A percentile compares a stretch with the other conserved stretches of the same genome.
Evolutionary conservation across 23 red algal genomes (phyloP).

Genomic region (Gracilaria vermiculophylla): DNA sequence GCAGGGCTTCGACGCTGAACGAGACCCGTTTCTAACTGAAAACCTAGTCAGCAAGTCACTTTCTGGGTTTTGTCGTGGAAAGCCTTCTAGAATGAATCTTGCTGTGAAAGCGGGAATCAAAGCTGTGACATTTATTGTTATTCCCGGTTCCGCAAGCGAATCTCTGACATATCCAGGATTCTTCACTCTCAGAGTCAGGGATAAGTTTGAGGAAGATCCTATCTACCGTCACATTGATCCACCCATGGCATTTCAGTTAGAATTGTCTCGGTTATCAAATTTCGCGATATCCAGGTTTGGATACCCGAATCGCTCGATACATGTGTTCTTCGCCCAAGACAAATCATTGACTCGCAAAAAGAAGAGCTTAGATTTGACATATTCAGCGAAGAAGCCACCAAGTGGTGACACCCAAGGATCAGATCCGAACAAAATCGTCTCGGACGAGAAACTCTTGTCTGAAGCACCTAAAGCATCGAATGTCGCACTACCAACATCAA

Average conservation of each 20-base stretch:
- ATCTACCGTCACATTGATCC: constrained; percentile 99
- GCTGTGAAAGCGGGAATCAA: constrained; percentile 81
- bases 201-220: constrained; percentile 88
- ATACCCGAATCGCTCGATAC: constrained; percentile 91
- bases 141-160: constrained; percentile 44
- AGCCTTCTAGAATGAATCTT: constrained; percentile 52
- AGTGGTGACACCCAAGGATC: neutral
- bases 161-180: constrained; percentile 83
- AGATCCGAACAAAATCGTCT: neutral
- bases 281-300: constrained; percentile 93
- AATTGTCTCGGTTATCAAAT: constrained; percentile 88
- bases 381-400: constrained; percentile 10
- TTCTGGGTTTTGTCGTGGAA: constrained; percentile 55
- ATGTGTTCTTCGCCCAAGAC: constrained; percentile 97
- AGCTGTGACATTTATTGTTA: constrained; percentile 93
- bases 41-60: constrained; percentile 65
- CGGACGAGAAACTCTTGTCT: neutral
- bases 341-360: constrained; percentile 50
- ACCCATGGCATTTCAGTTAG: constrained; percentile 98
- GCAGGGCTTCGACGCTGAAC: constrained; percentile 1
- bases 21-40: constrained; percentile 39
- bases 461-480: neutral
- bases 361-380: neutral
- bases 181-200: constrained; percentile 85
- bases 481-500: neutral